A percentile compares a stretch with the other conserved stretches of the same genome.
These are phyloP conservation scores for Yamadazyma songkhlaensis DNA, from an alignment of 1,139 yeast species.

Conservation along the genomic window DNA sequence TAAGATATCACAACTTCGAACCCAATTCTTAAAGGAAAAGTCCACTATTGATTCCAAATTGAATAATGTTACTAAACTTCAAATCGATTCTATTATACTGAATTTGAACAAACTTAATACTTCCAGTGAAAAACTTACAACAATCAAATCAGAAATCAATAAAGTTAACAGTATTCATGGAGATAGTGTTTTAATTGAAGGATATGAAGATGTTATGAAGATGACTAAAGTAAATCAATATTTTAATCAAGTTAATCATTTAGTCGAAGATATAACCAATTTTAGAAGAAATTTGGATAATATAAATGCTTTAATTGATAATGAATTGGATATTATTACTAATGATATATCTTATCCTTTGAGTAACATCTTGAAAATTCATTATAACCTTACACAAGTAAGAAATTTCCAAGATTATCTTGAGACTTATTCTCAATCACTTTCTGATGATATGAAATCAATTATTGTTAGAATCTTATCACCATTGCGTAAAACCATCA, in stretches of 20 bases:
- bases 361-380: conserved; percentile 62
- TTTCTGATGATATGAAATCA: conserved; percentile 69
- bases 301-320: conserved; percentile 52
- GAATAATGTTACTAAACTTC: conserved; percentile 59
- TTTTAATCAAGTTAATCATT: conserved; percentile 64
- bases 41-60: conserved; percentile 70
- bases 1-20: conserved; percentile 52
- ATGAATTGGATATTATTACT: conserved; percentile 48
- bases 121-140: conserved; percentile 39
- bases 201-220: conserved; percentile 56
- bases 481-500: conserved; percentile 48
- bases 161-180: conserved; percentile 57
- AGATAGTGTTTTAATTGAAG: conserved; percentile 51
- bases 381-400: conserved; percentile 64
- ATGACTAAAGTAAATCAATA: conserved; percentile 71
- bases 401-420: conserved; percentile 81
- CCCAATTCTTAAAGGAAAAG: conserved; percentile 66
- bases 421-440: conserved; percentile 45
- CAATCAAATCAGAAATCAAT: conserved; percentile 52
- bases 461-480: conserved; percentile 61
- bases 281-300: conserved; percentile 51
- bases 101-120: conserved; percentile 36
- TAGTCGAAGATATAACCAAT: conserved; percentile 60
- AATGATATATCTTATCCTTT: conserved; percentile 55
- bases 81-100: conserved; percentile 50